A percentile compares a stretch with the other conserved stretches of the same genome.
phyloP scores from a whole-genome alignment of 768 basidiomycete genomes.

The Podaxis sp. region DNA sequence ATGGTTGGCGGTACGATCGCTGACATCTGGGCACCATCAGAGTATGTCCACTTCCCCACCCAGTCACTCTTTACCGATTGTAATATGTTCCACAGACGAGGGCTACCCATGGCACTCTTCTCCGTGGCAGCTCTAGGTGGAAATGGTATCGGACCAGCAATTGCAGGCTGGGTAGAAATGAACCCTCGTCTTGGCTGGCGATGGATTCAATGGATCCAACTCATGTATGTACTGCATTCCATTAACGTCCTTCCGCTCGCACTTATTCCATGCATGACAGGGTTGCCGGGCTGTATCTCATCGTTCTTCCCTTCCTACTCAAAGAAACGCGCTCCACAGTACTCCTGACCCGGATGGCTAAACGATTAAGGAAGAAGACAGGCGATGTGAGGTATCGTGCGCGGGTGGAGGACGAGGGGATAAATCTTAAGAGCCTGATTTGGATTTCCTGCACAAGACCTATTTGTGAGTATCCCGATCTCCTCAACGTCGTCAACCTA shows the following conservation, averaged over 20 bases:
- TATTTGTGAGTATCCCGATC: slow-evolving; percentile 50
- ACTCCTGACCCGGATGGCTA: slow-evolving; percentile 66
- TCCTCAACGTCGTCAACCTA: neutral
- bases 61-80: neutral
- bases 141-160: slow-evolving; percentile 27
- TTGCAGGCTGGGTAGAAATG: slow-evolving; percentile 31
- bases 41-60: slow-evolving; percentile 37
- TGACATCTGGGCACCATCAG: slow-evolving; percentile 66
- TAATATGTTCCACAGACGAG: slow-evolving; percentile 47
- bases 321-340: slow-evolving; percentile 73
- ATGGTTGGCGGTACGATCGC: slow-evolving; percentile 76
- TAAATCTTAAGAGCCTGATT: slow-evolving; percentile 55
- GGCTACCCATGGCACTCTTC: slow-evolving; percentile 78
- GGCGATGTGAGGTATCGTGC: slow-evolving; percentile 67
- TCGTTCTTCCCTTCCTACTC: slow-evolving; percentile 54
- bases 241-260: neutral
- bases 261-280: slow-evolving; percentile 29
- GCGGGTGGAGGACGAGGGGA: slow-evolving; percentile 49
- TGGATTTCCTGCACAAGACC: slow-evolving; percentile 72
- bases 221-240: slow-evolving; percentile 22
- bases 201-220: slow-evolving; percentile 32
- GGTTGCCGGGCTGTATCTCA: slow-evolving; percentile 47
- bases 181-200: slow-evolving; percentile 27
- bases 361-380: slow-evolving; percentile 60
- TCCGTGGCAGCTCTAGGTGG: slow-evolving; percentile 43